Evolutionary conservation across 306 rosid species (phyloP).

Genomic region (Cucurbita ficifolia): DNA sequence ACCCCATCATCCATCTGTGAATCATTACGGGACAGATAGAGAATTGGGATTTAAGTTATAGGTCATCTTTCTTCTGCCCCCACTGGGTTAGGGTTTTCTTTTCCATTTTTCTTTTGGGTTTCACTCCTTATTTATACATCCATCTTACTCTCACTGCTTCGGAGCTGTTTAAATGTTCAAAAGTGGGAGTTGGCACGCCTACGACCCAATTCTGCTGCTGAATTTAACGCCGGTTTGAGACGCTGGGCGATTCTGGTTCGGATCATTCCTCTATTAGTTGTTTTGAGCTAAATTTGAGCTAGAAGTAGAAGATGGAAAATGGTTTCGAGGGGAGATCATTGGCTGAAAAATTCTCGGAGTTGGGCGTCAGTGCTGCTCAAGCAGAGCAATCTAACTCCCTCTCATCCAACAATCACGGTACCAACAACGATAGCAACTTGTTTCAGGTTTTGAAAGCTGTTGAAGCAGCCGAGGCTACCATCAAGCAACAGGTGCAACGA

Average conservation of each 20-base stretch:
- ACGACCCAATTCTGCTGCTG: neutral
- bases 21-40: conserved; percentile 3
- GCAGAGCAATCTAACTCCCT: conserved; percentile 7
- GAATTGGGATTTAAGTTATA: neutral
- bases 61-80: neutral
- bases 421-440: conserved; percentile 44
- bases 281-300: neutral
- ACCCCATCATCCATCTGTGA: neutral
- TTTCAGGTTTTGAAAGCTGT: conserved; percentile 85
- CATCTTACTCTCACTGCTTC: neutral
- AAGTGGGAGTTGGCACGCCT: neutral
- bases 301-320: conserved; percentile 55
- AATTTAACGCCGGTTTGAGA: neutral
- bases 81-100: conserved; percentile 4
- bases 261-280: neutral
- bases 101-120: neutral
- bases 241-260: neutral
- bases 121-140: neutral
- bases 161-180: neutral
- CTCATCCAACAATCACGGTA: conserved; percentile 16
- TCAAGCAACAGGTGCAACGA: conserved; percentile 60
- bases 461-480: conserved; percentile 86
- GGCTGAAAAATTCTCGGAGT: conserved; percentile 53
- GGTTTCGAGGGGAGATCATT: conserved; percentile 49
- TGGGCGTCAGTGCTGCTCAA: conserved; percentile 28